Percentiles rank a stretch among this genome's conserved stretches.
These are phyloP conservation scores for Backusella psychrophila DNA, from an alignment of 192 early-diverging fungal species.

Conservation along the genomic window DNA sequence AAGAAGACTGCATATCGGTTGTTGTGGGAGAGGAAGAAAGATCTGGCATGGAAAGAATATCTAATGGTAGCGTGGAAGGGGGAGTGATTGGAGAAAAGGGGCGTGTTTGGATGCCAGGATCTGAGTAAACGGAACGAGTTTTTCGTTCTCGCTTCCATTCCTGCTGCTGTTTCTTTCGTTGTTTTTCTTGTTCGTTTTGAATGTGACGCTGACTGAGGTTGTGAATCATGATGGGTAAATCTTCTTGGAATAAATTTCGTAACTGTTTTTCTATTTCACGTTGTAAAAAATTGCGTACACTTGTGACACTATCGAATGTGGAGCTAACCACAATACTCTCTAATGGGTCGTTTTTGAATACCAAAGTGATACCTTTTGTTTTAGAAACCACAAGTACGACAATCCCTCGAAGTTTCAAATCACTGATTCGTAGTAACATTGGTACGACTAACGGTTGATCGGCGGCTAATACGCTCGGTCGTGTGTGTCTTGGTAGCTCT, in stretches of 20 bases:
- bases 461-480: constrained; percentile 77
- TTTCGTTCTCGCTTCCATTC: not conserved
- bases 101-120: not conserved
- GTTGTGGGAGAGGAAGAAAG: not conserved
- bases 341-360: constrained; percentile 98
- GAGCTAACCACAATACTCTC: constrained; percentile 92
- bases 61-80: not conserved
- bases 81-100: not conserved
- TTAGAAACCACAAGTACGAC: constrained; percentile 95
- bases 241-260: constrained; percentile 88
- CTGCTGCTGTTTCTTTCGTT: not conserved
- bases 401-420: constrained; percentile 89
- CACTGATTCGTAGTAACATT: constrained; percentile 89
- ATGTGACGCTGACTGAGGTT: constrained; percentile 75
- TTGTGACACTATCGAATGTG: constrained; percentile 93
- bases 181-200: constrained; percentile 52
- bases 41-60: constrained; percentile 2
- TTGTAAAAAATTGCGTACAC: constrained; percentile 86
- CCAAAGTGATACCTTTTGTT: constrained; percentile 91
- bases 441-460: constrained; percentile 94
- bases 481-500: constrained; percentile 56
- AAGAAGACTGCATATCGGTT: not conserved
- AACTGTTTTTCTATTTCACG: constrained; percentile 88
- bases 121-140: not conserved
- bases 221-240: constrained; percentile 92